phyloP scores from a whole-genome alignment of 2,329 filamentous ascomycete species.

The Botryotinia calthae region DNA sequence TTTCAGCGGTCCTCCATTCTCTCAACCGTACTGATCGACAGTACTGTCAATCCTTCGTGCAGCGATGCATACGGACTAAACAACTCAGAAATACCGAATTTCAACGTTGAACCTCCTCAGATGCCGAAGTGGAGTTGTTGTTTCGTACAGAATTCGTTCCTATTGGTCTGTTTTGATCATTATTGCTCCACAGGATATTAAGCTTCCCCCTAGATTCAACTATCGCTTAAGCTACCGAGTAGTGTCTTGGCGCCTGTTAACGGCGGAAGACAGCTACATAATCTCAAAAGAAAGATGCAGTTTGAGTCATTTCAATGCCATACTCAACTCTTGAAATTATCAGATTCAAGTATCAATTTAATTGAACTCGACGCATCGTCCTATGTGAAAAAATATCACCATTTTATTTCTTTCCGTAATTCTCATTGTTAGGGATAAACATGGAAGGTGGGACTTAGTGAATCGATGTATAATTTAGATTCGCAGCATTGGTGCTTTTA shows the following conservation, averaged over 20 bases:
- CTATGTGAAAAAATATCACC: neutral
- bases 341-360: neutral
- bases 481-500: neutral
- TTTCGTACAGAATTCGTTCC: neutral
- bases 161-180: neutral
- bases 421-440: neutral
- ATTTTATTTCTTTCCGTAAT: neutral
- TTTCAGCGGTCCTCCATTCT: neutral
- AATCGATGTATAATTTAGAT: neutral
- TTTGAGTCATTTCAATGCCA: neutral
- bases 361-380: neutral
- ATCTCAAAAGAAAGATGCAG: rapidly evolving
- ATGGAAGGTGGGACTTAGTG: neutral
- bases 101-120: neutral
- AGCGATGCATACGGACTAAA: neutral
- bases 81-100: too few relatives aligned
- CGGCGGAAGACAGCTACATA: neutral
- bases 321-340: neutral
- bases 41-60: neutral
- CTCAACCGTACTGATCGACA: neutral
- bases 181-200: neutral
- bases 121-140: neutral
- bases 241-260: neutral
- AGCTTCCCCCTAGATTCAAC: neutral
- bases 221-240: neutral